Conservation (phyloP, 2,329 filamentous ascomycete genomes). For the Apiospora arundinis region DNA sequence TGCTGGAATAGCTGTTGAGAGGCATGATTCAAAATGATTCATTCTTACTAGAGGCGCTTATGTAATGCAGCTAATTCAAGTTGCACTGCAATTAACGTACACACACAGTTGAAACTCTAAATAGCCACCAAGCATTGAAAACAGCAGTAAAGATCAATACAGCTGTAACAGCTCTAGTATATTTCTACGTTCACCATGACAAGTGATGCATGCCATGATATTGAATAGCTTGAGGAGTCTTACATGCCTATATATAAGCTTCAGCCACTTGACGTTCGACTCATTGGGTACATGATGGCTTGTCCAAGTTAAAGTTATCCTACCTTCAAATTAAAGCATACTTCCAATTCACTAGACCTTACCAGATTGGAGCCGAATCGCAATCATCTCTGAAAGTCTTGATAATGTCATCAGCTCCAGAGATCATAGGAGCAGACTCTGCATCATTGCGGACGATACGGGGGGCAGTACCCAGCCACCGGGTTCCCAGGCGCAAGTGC, state of each 20-base stretch:
- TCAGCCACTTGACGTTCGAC: too few relatives aligned
- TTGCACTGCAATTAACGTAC: not conserved
- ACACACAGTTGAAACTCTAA: not conserved
- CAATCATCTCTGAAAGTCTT: too few relatives aligned
- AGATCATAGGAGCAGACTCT: not conserved
- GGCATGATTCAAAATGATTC: constrained; percentile 17
- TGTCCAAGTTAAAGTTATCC: too few relatives aligned
- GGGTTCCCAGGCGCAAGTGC: not conserved
- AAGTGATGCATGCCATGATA: too few relatives aligned
- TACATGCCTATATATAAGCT: too few relatives aligned
- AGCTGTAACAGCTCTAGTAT: not conserved
- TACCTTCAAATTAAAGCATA: too few relatives aligned
- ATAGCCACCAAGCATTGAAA: not conserved
- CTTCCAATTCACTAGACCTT: too few relatives aligned
- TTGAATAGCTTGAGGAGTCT: too few relatives aligned
- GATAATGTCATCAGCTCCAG: too few relatives aligned
- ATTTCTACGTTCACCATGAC: not conserved
- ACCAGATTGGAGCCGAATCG: too few relatives aligned
- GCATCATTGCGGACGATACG: not conserved
- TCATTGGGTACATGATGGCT: too few relatives aligned
- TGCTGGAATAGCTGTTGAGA: not conserved
- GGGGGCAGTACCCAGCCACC: not conserved
- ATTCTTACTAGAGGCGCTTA: constrained; percentile 6
- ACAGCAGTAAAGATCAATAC: too few relatives aligned
- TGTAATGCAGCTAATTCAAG: not conserved